Evolutionary conservation across 2,329 filamentous ascomycete species (phyloP).

Genomic region (Talaromyces sp.): DNA sequence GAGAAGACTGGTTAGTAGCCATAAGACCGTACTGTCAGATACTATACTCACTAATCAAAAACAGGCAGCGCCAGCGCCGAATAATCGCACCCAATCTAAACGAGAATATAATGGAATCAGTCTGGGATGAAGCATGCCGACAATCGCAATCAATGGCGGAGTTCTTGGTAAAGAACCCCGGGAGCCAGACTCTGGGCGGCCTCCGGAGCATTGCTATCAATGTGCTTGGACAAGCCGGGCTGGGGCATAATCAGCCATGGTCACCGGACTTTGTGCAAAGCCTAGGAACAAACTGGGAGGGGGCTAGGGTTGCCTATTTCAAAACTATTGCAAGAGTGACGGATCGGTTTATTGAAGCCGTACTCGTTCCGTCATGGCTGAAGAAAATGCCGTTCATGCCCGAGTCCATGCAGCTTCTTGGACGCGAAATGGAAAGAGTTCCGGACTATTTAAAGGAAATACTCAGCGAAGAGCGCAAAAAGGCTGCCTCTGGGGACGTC

Average conservation of each 20-base stretch:
- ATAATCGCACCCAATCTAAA: constrained; percentile 33
- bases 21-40: background rate
- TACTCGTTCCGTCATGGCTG: constrained; percentile 22
- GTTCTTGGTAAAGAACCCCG: constrained; percentile 20
- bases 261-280: constrained; percentile 17
- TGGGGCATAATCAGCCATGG: constrained; percentile 27
- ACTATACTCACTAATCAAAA: background rate
- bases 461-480: constrained; percentile 19
- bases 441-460: constrained; percentile 23
- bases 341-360: constrained; percentile 23
- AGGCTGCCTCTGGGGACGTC: background rate
- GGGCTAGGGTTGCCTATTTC: constrained; percentile 24
- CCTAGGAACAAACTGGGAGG: constrained; percentile 11
- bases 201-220: constrained; percentile 34
- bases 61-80: constrained; percentile 29
- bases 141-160: constrained; percentile 27
- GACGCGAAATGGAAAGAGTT: constrained; percentile 21
- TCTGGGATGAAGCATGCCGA: constrained; percentile 29
- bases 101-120: constrained; percentile 29
- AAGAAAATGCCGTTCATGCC: constrained; percentile 23
- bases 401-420: constrained; percentile 19
- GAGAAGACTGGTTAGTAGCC: constrained; percentile 21
- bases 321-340: constrained; percentile 26
- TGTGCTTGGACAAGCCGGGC: constrained; percentile 31
- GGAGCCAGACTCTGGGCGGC: constrained; percentile 21